These are phyloP conservation scores for Salix suchowensis DNA, from an alignment of 345 rosid species.

Conservation along the genomic window DNA sequence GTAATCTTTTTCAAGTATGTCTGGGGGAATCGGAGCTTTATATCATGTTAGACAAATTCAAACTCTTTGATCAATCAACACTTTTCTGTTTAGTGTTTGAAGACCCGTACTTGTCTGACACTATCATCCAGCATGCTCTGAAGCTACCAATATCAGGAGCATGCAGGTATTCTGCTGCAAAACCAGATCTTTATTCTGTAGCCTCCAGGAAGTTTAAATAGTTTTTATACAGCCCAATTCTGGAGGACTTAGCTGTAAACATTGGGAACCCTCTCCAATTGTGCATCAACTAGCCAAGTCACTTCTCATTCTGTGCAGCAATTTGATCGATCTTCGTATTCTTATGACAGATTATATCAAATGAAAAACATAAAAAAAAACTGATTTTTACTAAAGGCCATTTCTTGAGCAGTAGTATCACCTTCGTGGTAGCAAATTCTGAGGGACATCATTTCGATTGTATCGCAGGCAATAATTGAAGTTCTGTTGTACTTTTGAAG, in stretches of 20 bases:
- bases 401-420: too few relatives aligned
- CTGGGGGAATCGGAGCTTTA: too few relatives aligned
- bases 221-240: background rate
- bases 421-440: too few relatives aligned
- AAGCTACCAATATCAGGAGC: background rate
- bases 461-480: too few relatives aligned
- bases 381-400: background rate
- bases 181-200: background rate
- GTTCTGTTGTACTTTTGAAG: too few relatives aligned
- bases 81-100: too few relatives aligned
- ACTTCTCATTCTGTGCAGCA: background rate
- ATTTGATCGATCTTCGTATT: background rate
- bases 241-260: background rate
- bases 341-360: background rate
- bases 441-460: too few relatives aligned
- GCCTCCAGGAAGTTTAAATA: background rate
- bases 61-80: too few relatives aligned
- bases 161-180: background rate
- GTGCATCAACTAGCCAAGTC: background rate
- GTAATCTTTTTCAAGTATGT: too few relatives aligned
- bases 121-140: background rate
- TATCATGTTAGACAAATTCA: too few relatives aligned
- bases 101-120: background rate
- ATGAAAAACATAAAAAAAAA: background rate
- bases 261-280: background rate